These are phyloP conservation scores for Blastocystis sp. DNA, from an alignment of 352 stramenopile genomes.

Conservation along the genomic window DNA sequence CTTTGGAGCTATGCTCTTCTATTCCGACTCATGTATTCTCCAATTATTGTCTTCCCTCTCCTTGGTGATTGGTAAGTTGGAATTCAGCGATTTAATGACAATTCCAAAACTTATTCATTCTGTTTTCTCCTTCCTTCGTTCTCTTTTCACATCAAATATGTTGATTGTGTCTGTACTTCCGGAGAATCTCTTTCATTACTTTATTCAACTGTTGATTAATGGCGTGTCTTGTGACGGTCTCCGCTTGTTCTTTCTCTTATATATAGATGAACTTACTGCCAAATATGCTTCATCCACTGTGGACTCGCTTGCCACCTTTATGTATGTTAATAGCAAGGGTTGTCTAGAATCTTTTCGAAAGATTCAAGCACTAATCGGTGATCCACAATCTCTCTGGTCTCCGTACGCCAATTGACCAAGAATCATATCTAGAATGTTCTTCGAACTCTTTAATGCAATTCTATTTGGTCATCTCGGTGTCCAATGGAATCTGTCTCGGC, in stretches of 20 bases:
- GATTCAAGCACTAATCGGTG: background rate
- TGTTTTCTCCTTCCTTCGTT: conserved; percentile 18
- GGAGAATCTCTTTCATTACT: background rate
- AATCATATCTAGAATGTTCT: background rate
- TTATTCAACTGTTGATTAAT: background rate
- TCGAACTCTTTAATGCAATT: conserved; percentile 15
- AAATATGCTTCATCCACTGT: background rate
- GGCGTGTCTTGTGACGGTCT: conserved; percentile 4
- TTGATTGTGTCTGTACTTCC: conserved; percentile 9
- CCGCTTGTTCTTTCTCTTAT: background rate
- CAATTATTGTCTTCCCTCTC: background rate
- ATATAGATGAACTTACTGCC: conserved; percentile 1
- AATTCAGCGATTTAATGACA: background rate
- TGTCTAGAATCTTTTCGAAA: background rate
- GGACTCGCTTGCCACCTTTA: conserved; percentile 31
- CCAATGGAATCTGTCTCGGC: conserved; percentile 18
- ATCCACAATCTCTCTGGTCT: conserved; percentile 20
- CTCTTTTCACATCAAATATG: conserved; percentile 10
- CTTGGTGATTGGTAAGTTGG: background rate
- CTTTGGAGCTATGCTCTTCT: conserved; percentile 39
- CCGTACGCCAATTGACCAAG: background rate
- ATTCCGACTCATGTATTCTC: background rate
- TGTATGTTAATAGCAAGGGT: background rate
- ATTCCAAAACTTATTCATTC: background rate
- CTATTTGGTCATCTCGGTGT: background rate